Evolutionary conservation across 805 yeast species (phyloP), one percentile per base, ranked within the genome.

Genomic region (Candida suzukii): DNA sequence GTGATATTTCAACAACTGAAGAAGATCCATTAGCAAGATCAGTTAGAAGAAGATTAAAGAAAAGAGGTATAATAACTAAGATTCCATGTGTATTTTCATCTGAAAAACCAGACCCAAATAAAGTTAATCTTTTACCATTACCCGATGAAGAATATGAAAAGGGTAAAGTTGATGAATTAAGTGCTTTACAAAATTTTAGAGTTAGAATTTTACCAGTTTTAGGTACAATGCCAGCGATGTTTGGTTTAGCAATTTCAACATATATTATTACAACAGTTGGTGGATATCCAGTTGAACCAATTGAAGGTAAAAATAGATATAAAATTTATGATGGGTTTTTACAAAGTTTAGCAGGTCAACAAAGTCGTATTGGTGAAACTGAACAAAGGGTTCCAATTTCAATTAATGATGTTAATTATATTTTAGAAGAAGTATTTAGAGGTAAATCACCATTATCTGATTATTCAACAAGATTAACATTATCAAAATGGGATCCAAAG

Each of bases 141-240:
- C 83, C 88, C 13, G 90, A 88, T 43, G 84, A 78, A 34, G 95
- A 88, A 58, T 73, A 79, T 45, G 80, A 76, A 41, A 78, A 80
- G 60, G 96, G 96, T 21, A 70, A 79, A 43, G 95, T 91, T 29
- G 93, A 79, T 48, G 93, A 95, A 59, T 68, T 93, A 35, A 78
- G 95, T 45, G 95, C 96, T 2, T 63, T 93, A 49, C 81, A 78
- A 52, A 88, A 88, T 63, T 93, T 93, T 68, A 74, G 99, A 51
- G 97, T 90, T 11, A 73, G 99, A 52, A 91, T 93, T 37, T 70
- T 93, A 42, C 99, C 99, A 0, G 99, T 93, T 0, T 66, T 93
- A 47, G 98, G 99, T 3, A 87, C 99, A 0, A 79, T 93, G 83
- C 99, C 99, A 1, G 97, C 93, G 10, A 83, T 91, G 63, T 93